Conservation (phyloP, 1,284 basidiomycete species). For the Cerioporus squamosus region DNA sequence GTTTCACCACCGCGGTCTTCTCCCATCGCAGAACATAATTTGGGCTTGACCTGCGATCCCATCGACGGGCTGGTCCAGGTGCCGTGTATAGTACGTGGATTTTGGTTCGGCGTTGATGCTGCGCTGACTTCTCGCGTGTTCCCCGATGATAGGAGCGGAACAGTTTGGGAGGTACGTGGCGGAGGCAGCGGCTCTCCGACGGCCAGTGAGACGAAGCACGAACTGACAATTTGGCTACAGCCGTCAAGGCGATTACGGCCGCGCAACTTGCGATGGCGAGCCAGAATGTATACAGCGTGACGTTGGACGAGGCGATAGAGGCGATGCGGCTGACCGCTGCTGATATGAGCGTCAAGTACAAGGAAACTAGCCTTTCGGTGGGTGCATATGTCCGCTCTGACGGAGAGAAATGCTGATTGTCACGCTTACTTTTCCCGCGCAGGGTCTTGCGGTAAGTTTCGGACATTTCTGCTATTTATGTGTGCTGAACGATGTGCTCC, state of each 20-base stretch:
- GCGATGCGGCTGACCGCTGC: slow-evolving; percentile 92
- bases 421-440: not conserved
- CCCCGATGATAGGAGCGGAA: slow-evolving; percentile 71
- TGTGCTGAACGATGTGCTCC: slow-evolving; percentile 7
- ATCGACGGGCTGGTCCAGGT: slow-evolving; percentile 93
- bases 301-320: slow-evolving; percentile 94
- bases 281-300: slow-evolving; percentile 85
- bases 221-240: slow-evolving; percentile 39
- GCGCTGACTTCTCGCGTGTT: not conserved
- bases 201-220: not conserved
- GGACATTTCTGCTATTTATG: not conserved
- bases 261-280: slow-evolving; percentile 94
- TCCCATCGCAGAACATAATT: slow-evolving; percentile 69
- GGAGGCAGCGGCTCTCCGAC: not conserved
- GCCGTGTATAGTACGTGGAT: slow-evolving; percentile 81
- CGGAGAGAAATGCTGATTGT: not conserved
- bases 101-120: not conserved
- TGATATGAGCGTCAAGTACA: slow-evolving; percentile 90
- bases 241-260: slow-evolving; percentile 90
- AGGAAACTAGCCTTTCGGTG: slow-evolving; percentile 91
- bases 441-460: no score
- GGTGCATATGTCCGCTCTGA: slow-evolving; percentile 21
- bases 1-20: slow-evolving; percentile 5
- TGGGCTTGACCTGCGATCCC: slow-evolving; percentile 92
- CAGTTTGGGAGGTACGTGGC: slow-evolving; percentile 72